Evolutionary conservation across 345 rosid genomes (phyloP).

Genomic region (Excoecaria agallocha): DNA sequence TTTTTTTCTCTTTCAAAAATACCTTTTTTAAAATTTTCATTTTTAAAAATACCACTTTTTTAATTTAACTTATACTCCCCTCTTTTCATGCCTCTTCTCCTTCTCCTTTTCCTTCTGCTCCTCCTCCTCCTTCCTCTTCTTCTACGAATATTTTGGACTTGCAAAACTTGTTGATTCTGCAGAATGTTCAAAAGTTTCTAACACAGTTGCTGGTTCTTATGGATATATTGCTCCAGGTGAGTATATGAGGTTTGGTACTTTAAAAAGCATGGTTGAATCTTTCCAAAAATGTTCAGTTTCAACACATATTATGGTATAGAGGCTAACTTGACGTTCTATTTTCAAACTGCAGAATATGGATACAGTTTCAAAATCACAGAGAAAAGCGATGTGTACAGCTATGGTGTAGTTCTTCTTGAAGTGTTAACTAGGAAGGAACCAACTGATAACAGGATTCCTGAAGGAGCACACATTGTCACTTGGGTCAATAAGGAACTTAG

Average conservation of each 20-base stretch:
- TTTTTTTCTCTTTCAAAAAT: no score
- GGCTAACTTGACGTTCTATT: no score
- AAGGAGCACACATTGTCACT: slow-evolving; percentile 48
- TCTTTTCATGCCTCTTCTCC: no score
- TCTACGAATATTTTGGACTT: slow-evolving; percentile 71
- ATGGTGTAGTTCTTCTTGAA: slow-evolving; percentile 64
- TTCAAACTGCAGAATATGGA: slow-evolving; percentile 53
- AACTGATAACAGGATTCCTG: slow-evolving; percentile 45
- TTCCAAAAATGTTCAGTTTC: not conserved
- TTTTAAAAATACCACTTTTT: no score
- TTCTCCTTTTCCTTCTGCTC: no score
- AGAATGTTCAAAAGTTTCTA: slow-evolving; percentile 43
- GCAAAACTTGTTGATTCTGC: slow-evolving; percentile 57
- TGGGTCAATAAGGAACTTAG: slow-evolving; percentile 58
- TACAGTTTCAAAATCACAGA: slow-evolving; percentile 67
- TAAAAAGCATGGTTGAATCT: not conserved
- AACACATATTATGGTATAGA: not conserved
- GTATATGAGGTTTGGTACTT: slow-evolving; percentile 19
- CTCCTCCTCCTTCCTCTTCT: no score
- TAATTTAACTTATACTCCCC: no score
- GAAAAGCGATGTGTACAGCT: slow-evolving; percentile 75
- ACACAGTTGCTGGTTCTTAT: slow-evolving; percentile 64
- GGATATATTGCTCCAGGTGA: slow-evolving; percentile 84
- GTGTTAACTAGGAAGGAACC: slow-evolving; percentile 61
- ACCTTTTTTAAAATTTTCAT: no score